Conservation (phyloP, 192 early-diverging fungal species). For the Linnemannia elongata region DNA sequence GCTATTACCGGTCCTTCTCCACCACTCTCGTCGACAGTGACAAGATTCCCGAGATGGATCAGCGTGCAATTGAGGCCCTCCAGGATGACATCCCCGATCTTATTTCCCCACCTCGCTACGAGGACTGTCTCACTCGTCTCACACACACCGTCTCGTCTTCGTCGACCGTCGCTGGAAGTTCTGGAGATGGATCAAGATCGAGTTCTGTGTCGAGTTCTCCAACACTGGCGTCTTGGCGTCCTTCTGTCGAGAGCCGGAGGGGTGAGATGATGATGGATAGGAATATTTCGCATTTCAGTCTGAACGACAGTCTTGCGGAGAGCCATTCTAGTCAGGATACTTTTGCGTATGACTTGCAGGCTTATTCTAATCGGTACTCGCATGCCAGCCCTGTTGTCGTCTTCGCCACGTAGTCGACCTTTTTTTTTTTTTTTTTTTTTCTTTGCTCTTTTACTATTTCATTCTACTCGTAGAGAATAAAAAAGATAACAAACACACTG, state of each 20-base stretch:
- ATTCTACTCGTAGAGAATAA: too few relatives aligned
- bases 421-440: too few relatives aligned
- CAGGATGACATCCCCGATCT: conserved; percentile 13
- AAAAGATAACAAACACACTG: too few relatives aligned
- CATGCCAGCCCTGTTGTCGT: conserved; percentile 20
- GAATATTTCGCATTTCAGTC: conserved; percentile 21
- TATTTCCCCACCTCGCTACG: conserved; percentile 19
- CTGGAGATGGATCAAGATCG: not conserved
- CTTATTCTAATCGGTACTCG: conserved; percentile 29
- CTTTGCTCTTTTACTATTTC: too few relatives aligned
- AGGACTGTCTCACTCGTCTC: conserved; percentile 19
- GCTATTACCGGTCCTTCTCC: conserved; percentile 50
- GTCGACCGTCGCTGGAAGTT: not conserved
- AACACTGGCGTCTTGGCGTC: conserved; percentile 15
- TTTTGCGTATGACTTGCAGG: conserved; percentile 26
- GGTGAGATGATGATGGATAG: not conserved
- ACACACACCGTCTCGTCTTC: not conserved
- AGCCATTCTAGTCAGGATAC: not conserved
- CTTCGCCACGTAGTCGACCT: not conserved
- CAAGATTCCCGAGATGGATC: conserved; percentile 42
- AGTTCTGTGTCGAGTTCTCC: conserved; percentile 1
- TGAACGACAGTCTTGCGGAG: conserved; percentile 19
- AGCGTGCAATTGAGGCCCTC: conserved; percentile 39
- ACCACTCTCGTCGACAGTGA: conserved; percentile 33
- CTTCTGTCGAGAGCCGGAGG: not conserved